Conservation (phyloP, 176 grass and related monocot species). For the Neostapfia colusana region DNA sequence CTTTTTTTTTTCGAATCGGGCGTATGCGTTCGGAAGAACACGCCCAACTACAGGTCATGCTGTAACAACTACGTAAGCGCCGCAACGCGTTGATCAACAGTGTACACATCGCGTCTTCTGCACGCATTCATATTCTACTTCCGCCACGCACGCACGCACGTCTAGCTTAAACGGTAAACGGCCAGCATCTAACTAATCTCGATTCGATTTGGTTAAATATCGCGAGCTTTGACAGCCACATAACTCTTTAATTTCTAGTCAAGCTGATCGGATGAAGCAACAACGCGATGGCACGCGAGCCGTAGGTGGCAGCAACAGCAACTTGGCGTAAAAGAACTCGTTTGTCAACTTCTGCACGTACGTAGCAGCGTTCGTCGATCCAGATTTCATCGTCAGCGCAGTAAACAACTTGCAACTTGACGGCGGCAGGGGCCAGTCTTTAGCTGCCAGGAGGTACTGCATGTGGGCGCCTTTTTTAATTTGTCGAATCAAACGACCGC, state of each 20-base stretch:
- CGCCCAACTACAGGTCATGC: neutral
- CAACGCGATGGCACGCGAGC: neutral
- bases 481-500: too few species aligned
- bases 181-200: neutral
- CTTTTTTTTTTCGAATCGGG: neutral
- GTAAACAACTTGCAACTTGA: slow-evolving; percentile 1
- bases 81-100: neutral
- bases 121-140: neutral
- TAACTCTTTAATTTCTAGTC: neutral
- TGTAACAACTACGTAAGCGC: neutral
- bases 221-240: neutral
- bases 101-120: neutral
- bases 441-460: neutral
- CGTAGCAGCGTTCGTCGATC: neutral
- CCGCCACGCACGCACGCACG: neutral
- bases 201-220: neutral
- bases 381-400: neutral
- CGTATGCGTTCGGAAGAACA: neutral
- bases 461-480: too few species aligned
- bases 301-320: neutral
- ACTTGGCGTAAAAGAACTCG: slow-evolving; percentile 1
- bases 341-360: slow-evolving; percentile 23
- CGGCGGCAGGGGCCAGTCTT: neutral
- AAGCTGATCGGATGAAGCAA: neutral
- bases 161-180: neutral